phyloP scores from a whole-genome alignment of 306 rosid genomes.

The Fagus crenata region DNA sequence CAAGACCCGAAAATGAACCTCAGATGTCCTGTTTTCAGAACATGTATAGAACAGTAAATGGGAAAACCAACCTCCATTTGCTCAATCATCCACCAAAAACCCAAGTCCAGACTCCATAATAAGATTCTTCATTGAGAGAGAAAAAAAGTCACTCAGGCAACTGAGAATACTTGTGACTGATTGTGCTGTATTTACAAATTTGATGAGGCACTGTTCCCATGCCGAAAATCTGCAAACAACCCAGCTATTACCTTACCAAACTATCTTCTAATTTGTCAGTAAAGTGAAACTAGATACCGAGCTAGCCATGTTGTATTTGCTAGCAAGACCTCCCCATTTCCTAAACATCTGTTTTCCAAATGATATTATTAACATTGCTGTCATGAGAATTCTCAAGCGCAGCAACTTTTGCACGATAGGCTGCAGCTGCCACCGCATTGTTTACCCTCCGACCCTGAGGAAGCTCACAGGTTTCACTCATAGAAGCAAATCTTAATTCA shows the following conservation, averaged over 20 bases:
- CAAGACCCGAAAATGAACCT: slow-evolving; percentile 14
- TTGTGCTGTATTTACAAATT: slow-evolving; percentile 59
- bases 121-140: slow-evolving; percentile 9
- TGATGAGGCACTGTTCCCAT: slow-evolving; percentile 43
- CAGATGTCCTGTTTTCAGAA: slow-evolving; percentile 16
- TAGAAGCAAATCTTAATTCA: slow-evolving; percentile 82
- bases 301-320: slow-evolving; percentile 30
- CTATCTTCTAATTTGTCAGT: slow-evolving; percentile 51
- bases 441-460: slow-evolving; percentile 67
- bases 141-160: slow-evolving; percentile 10
- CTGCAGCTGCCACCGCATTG: slow-evolving; percentile 46
- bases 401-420: slow-evolving; percentile 65
- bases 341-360: slow-evolving; percentile 77
- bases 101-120: slow-evolving; percentile 29
- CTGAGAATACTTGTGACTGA: slow-evolving; percentile 32
- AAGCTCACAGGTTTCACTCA: slow-evolving; percentile 77
- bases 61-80: slow-evolving; percentile 15
- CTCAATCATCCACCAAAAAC: slow-evolving; percentile 38
- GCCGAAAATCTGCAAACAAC: slow-evolving; percentile 47
- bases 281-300: slow-evolving; percentile 50
- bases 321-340: slow-evolving; percentile 18
- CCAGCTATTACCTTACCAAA: slow-evolving; percentile 49
- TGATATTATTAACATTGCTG: slow-evolving; percentile 45
- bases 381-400: slow-evolving; percentile 63
- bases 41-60: neutral